Base-by-base conservation (phyloP, 306 rosid species). In the Inga laurina region DNA sequence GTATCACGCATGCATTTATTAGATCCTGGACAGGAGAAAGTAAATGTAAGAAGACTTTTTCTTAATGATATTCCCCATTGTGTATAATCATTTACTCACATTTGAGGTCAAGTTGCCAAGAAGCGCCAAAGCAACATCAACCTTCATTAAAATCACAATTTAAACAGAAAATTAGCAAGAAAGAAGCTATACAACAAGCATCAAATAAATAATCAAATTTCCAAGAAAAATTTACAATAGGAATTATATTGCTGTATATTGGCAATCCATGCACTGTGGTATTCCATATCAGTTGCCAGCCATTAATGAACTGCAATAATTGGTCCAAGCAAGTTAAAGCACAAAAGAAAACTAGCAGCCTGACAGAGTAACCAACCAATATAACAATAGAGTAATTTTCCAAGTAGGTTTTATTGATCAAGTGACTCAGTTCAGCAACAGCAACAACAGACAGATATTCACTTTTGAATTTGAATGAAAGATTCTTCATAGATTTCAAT, bases 211-310 rank as follows among this genome's bases (percentile, higher is more conserved):
- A 72, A 21, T 7, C 43, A 66, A 35, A 51, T 69, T 69, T 61
- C 49, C 49, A 16, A 82, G 30, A 76, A 88, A 43, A 83, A 88
- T 94, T 89, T 93, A 95, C 99, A 82, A 95, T 91, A 80, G 86
- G 76, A 82, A 82, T 78, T 85, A 90, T 88, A 64, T 89, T 90
- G 87, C 97, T 92, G 88, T 92, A 92, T 82, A 89, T 88, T 3
- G 98, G 98, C 81, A 95, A 86, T 30, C 91, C 96, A 71, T 93
- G 98, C 82, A 92, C 88, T 85, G 93, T 79, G 80, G 86, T 83
- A 82, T 92, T 90, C 98, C 98, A 93, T 49, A 95, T 80, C 27
- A 85, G 81, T 85, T 91, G 91, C 99, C 99, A 93, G 78, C 93
- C 89, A 82, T 82, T 73, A 80, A 89, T 67, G 69, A 89, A 81